Percentiles rank a stretch among this genome's conserved stretches.
Conservation (phyloP, 345 rosid species). For the Erodium maritimum region DNA sequence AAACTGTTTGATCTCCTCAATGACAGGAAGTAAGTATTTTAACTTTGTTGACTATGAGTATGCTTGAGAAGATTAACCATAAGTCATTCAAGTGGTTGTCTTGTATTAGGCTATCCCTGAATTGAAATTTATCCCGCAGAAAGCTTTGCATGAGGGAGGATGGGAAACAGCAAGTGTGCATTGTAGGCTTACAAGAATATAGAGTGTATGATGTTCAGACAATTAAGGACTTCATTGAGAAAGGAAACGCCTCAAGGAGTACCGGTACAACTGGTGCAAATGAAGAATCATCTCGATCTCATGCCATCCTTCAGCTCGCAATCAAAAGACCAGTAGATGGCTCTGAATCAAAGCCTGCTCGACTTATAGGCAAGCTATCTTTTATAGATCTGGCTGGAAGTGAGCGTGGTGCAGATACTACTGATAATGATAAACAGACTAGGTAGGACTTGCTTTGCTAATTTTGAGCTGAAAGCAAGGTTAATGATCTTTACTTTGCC, state of each 20-base stretch:
- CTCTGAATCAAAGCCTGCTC: conserved; percentile 39
- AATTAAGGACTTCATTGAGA: conserved; percentile 45
- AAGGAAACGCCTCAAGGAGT: conserved; percentile 52
- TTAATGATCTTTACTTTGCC: too few relatives aligned
- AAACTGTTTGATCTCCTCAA: conserved; percentile 57
- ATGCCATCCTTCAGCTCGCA: conserved; percentile 61
- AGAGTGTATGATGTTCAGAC: conserved; percentile 43
- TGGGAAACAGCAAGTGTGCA: conserved; percentile 61
- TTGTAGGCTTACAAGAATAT: conserved; percentile 55
- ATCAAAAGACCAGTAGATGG: conserved; percentile 42
- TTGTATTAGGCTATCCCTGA: background rate
- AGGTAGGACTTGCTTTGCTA: conserved; percentile 20
- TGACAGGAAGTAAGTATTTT: conserved; percentile 45
- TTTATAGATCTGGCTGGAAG: conserved; percentile 65
- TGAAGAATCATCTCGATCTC: conserved; percentile 63
- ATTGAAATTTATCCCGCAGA: conserved; percentile 19
- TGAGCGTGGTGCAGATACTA: conserved; percentile 70
- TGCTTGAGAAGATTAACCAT: background rate
- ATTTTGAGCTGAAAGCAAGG: too few relatives aligned
- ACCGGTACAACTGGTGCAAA: conserved; percentile 60
- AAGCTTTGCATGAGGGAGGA: conserved; percentile 66
- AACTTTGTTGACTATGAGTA: conserved; percentile 3
- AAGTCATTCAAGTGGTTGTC: background rate
- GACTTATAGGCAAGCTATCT: conserved; percentile 46
- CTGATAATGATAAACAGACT: conserved; percentile 59